Evolutionary conservation across 2,329 filamentous ascomycete genomes (phyloP), one percentile per base, ranked within the genome.

Genomic region (Pseudogymnoascus sp.): DNA sequence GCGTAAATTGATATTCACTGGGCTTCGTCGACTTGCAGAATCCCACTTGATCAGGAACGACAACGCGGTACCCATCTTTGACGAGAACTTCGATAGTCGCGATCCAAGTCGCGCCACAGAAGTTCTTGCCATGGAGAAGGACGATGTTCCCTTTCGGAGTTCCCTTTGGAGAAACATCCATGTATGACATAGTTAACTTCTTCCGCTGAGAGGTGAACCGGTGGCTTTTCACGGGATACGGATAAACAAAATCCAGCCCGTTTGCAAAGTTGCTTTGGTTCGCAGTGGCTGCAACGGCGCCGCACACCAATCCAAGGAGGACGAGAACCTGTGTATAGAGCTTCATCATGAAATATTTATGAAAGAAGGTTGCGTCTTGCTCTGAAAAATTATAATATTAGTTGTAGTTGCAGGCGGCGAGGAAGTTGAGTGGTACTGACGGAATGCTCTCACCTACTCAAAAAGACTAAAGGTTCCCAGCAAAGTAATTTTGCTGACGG

Each of bases 21-120:
- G 80, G 79, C 70, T 84, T 84, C 22, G 77, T 76, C 12, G 80
- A 83, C 69, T 83, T 83, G 77, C 81, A 84, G 72, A 82, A 84
- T 63, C 82, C 81, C 52, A 84, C 71, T 65, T 84, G 80, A 66
- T 84, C 82, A 0, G 80, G 79, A 2, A 80, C 72, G 60, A 84
- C 76, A 61, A 83, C 79, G 41, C 81, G 79, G 66, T 81, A 83
- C 42, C 80, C 81, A 30, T 68, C 69, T 1, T 66, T 64, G 3
- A 74, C 67, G 60, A 84, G 76, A 9, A 72, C 69, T 9, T 70
- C 64, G n/a, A 79, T 77, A 9, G 80, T 82, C 14, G 70, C 71
- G 60, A 76, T 74, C 81, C 81, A 84, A 6, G 81, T 84, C 16
- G 79, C 73, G 38, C 75, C 78, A 68, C 81, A 84, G 66, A 84